Conservation (phyloP, 371 early-diverging fungal genomes). For the Syncephalis plumigaleata region DNA sequence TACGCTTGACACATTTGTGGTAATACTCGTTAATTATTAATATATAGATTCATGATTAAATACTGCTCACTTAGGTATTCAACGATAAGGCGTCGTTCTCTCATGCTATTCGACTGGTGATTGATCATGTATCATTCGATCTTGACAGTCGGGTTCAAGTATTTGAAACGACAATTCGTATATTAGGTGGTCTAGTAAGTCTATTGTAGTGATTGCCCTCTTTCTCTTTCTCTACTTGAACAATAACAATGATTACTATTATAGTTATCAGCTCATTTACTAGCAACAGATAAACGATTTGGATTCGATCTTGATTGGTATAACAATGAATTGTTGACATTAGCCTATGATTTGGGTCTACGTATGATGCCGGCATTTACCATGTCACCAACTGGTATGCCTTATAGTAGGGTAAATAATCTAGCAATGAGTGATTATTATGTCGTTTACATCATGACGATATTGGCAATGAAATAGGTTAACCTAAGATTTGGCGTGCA, state of each 20-base stretch:
- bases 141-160: conserved; percentile 79
- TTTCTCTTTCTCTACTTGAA: not conserved
- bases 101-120: conserved; percentile 43
- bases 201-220: not conserved
- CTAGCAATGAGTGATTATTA: not conserved
- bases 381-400: conserved; percentile 63
- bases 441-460: not conserved
- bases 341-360: conserved; percentile 71
- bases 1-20: conserved; percentile 69
- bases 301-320: conserved; percentile 38
- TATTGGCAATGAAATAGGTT: conserved; percentile 18
- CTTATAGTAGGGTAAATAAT: conserved; percentile 55
- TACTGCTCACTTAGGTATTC: conserved; percentile 24
- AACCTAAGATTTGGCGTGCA: conserved; percentile 63
- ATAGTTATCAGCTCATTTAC: conserved; percentile 67
- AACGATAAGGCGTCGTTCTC: conserved; percentile 53
- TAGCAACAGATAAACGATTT: conserved; percentile 50
- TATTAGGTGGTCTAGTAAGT: conserved; percentile 69
- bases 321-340: conserved; percentile 46
- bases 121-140: conserved; percentile 51
- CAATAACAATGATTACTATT: not conserved
- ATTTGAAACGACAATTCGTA: conserved; percentile 86
- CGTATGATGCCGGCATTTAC: conserved; percentile 83
- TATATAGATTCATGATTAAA: not conserved
- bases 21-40: conserved; percentile 8